These are phyloP conservation scores for Fistulina hepatica DNA, from an alignment of 1,284 basidiomycete genomes.

Conservation along the genomic window DNA sequence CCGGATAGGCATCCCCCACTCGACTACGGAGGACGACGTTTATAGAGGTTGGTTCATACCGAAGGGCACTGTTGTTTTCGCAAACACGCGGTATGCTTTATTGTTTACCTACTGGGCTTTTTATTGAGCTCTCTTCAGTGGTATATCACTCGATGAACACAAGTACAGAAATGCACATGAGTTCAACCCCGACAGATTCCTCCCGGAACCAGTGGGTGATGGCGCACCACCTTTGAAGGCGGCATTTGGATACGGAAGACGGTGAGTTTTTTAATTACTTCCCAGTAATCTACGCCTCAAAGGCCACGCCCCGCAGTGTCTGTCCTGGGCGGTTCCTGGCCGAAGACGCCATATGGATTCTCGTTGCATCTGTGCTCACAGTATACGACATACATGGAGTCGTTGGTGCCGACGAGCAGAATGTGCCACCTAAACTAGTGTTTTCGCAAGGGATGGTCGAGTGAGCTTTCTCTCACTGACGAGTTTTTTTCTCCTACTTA, in stretches of 20 bases:
- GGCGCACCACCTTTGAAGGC: slow-evolving; percentile 11
- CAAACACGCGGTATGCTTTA: background rate
- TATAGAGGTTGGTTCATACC: slow-evolving; percentile 1
- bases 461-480: too few relatives aligned
- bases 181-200: slow-evolving; percentile 25
- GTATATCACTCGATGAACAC: slow-evolving; percentile 19
- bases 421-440: too few relatives aligned
- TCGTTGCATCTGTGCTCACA: slow-evolving; percentile 18
- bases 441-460: too few relatives aligned
- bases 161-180: slow-evolving; percentile 21
- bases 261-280: slow-evolving; percentile 11
- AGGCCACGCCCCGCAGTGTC: slow-evolving; percentile 12
- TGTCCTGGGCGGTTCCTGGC: slow-evolving; percentile 17
- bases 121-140: slow-evolving; percentile 13
- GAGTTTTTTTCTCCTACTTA: too few relatives aligned
- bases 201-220: slow-evolving; percentile 16
- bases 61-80: background rate
- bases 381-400: too few relatives aligned
- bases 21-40: background rate
- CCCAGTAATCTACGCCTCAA: background rate
- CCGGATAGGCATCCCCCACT: background rate
- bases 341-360: slow-evolving; percentile 17
- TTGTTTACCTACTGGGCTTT: background rate
- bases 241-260: slow-evolving; percentile 18
- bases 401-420: too few relatives aligned